Base-by-base conservation (phyloP, 495 filamentous ascomycete species). In the Chlorociboria aeruginascens region DNA sequence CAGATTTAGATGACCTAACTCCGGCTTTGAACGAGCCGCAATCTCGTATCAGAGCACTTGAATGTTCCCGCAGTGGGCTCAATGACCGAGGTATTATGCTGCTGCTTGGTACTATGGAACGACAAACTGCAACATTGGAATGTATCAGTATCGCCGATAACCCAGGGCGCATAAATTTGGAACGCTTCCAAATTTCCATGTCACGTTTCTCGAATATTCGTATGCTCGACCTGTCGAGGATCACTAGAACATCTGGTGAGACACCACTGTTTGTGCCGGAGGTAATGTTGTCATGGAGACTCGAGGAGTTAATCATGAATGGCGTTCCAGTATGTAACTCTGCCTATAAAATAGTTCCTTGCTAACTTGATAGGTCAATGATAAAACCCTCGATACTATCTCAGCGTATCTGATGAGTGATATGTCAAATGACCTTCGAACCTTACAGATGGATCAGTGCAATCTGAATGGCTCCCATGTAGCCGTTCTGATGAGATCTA, bases 81-180 rank as follows among this genome's bases (percentile, higher is more conserved):
- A 83, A 76, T 1, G 77, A 82, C 52, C 58, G 71, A 40, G 70
- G 69, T 20, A 61, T 83, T 41, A 66, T 66, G 25, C 57, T 78
- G n/a, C 63, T 81, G 29, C 66, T 82, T 43, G 72, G 74, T 44
- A 74, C 74, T 12, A 59, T 85, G 32, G 64, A 71, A 10, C 67
- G 71, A 11, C 87, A 93, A 56, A 78, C 81, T 45, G 71, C 73
- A 3, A 85, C 85, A 2, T 63, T 95, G 14, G 85, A 95, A 58
- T 73, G 73, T 0, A 70, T 93, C 48, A 78, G 92, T 56, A 76
- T 92, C 8, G 86, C 85, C 1, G 79, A 79, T 29, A 86, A 90
- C 35, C 74, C 80, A 33, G 82, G 83, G 17, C 79, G 84, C 3
- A 64, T 90, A 28, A 79, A 81, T 35, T 79, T 81, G 1, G 65